Evolutionary conservation across 192 early-diverging fungal genomes (phyloP).

Genomic region (Gigaspora rosea): DNA sequence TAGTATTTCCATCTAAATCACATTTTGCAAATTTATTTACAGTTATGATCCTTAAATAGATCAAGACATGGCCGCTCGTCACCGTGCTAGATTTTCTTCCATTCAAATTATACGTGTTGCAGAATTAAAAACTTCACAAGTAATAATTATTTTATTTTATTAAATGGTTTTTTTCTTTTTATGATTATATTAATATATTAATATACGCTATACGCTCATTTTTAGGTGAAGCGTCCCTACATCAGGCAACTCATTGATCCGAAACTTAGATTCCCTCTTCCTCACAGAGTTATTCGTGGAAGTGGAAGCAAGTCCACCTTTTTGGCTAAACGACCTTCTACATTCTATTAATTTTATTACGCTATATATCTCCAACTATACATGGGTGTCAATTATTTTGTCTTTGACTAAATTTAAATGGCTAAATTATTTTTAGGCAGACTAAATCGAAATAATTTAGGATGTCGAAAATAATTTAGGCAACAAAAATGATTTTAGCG

Average conservation of each 20-base stretch:
- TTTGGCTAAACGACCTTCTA: conserved; percentile 91
- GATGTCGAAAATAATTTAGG: no score
- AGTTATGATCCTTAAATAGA: conserved; percentile 19
- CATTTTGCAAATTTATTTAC: neutral
- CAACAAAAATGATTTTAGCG: no score
- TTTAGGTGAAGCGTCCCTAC: conserved; percentile 83
- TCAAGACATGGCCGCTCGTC: conserved; percentile 95
- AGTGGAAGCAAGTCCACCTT: conserved; percentile 88
- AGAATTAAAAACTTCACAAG: conserved; percentile 84
- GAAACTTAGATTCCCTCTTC: conserved; percentile 95
- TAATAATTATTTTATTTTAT: conserved; percentile 40
- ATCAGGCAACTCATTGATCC: conserved; percentile 93
- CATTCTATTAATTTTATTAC: conserved; percentile 69
- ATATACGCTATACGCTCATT: neutral
- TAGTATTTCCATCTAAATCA: neutral
- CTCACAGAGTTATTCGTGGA: conserved; percentile 88
- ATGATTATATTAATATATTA: neutral
- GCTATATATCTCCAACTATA: no score
- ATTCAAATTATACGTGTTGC: conserved; percentile 99
- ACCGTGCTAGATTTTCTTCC: conserved; percentile 96
- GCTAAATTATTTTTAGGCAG: no score
- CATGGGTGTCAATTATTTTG: no score
- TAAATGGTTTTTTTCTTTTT: neutral
- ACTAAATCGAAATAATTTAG: no score
- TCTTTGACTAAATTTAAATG: no score